phyloP scores from a whole-genome alignment of 345 rosid species.

The Odontarrhena argentea region DNA sequence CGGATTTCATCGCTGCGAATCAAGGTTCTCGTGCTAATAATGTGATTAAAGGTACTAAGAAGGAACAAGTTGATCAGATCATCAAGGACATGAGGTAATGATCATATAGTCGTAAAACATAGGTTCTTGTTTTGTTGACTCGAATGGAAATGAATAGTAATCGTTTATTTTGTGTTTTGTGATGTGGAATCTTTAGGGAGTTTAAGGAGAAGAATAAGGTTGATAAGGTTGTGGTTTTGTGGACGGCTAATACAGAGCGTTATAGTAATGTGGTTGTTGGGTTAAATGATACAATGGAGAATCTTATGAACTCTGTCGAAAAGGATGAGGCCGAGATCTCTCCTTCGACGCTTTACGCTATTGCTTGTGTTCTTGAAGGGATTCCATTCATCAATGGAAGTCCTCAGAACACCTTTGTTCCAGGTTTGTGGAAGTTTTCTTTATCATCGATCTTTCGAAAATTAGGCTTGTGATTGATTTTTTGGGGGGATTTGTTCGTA shows the following conservation, averaged over 20 bases:
- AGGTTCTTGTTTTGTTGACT: no score
- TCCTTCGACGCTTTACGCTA: conserved; percentile 85
- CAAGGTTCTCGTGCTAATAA: conserved; percentile 94
- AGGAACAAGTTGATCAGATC: conserved; percentile 82
- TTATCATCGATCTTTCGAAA: background rate
- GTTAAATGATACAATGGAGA: conserved; percentile 84
- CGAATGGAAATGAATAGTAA: no score
- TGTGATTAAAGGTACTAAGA: conserved; percentile 82
- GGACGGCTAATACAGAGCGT: conserved; percentile 99
- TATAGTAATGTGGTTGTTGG: conserved; percentile 87
- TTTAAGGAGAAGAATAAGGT: conserved; percentile 87
- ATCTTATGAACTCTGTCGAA: conserved; percentile 74
- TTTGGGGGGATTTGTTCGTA: background rate
- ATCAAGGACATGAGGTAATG: conserved; percentile 82
- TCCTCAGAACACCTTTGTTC: conserved; percentile 97
- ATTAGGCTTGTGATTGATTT: background rate
- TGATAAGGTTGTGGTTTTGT: conserved; percentile 83
- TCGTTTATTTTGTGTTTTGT: background rate
- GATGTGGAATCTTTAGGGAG: conserved; percentile 54
- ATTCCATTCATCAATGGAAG: conserved; percentile 97
- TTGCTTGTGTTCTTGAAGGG: conserved; percentile 86
- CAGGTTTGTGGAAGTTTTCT: conserved; percentile 42
- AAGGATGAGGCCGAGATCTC: conserved; percentile 87
- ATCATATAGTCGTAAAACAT: no score
- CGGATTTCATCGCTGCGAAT: conserved; percentile 97